phyloP scores from a whole-genome alignment of 1,284 basidiomycete species.

The Dichomitus squalens region DNA sequence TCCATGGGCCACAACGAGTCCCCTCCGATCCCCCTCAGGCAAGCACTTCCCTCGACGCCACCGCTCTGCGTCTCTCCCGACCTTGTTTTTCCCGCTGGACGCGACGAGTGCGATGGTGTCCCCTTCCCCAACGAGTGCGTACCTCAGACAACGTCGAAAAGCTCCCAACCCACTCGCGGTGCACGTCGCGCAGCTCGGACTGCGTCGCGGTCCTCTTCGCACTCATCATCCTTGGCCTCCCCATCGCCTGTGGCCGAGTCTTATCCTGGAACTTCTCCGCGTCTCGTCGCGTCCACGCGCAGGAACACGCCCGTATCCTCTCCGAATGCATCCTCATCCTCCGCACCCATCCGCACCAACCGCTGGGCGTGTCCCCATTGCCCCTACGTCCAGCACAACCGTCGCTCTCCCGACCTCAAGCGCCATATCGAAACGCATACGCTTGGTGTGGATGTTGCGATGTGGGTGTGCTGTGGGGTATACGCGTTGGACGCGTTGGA shows the following conservation, averaged over 20 bases:
- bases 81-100: no score
- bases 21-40: no score
- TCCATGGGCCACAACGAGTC: no score
- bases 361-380: constrained; percentile 13
- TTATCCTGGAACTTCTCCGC: background rate
- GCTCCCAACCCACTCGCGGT: background rate
- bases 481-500: constrained; percentile 36
- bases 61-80: no score
- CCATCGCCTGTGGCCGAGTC: background rate
- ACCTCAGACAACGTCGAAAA: background rate
- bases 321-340: background rate
- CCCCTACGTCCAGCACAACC: constrained; percentile 35
- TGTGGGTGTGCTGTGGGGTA: constrained; percentile 45
- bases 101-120: no score
- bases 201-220: background rate
- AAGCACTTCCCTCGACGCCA: no score
- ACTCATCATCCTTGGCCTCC: background rate
- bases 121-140: no score
- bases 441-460: constrained; percentile 32
- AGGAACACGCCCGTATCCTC: background rate
- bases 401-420: constrained; percentile 52
- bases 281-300: background rate
- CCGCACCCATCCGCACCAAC: background rate
- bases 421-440: constrained; percentile 55
- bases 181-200: background rate